Percentiles rank a stretch among this genome's conserved stretches.
Conservation (phyloP, 2,329 filamentous ascomycete species). For the Metarhizium robertsii region DNA sequence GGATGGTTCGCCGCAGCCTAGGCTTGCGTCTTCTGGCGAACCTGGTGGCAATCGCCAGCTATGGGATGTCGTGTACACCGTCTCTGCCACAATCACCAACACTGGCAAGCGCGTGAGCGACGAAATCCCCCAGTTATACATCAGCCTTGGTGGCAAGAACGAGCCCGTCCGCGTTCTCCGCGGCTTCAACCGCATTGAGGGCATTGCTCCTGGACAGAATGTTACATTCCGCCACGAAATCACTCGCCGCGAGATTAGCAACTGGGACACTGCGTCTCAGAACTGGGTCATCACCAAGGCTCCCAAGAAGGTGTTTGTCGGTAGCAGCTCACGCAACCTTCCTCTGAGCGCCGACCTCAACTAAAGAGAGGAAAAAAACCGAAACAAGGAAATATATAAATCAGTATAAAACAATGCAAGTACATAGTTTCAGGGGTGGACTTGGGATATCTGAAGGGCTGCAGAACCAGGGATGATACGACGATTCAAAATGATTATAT, state of each 20-base stretch:
- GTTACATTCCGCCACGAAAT: conserved; percentile 58
- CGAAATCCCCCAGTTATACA: conserved; percentile 68
- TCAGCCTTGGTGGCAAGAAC: conserved; percentile 69
- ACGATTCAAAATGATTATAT: background rate
- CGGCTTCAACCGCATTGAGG: conserved; percentile 66
- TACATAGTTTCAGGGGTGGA: background rate
- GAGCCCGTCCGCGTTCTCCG: conserved; percentile 62
- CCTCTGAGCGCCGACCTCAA: conserved; percentile 24
- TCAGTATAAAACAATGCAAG: background rate
- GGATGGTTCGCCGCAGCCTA: conserved; percentile 48
- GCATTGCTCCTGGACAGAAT: conserved; percentile 59
- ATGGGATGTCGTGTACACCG: conserved; percentile 60
- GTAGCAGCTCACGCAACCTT: conserved; percentile 46
- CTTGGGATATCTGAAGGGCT: no score
- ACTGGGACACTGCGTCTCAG: conserved; percentile 73
- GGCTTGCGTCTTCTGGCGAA: conserved; percentile 38
- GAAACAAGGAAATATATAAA: background rate
- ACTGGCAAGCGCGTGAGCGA: conserved; percentile 56
- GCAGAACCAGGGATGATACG: background rate
- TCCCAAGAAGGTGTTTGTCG: conserved; percentile 46
- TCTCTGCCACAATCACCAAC: conserved; percentile 62
- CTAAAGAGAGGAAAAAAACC: background rate
- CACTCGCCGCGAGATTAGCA: conserved; percentile 73
- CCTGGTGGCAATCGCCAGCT: conserved; percentile 57
- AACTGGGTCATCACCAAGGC: conserved; percentile 63